Percentiles rank a stretch among this genome's conserved stretches.
These are phyloP conservation scores for Meyerozyma sp. DNA, from an alignment of 1,139 yeast species.

Conservation along the genomic window DNA sequence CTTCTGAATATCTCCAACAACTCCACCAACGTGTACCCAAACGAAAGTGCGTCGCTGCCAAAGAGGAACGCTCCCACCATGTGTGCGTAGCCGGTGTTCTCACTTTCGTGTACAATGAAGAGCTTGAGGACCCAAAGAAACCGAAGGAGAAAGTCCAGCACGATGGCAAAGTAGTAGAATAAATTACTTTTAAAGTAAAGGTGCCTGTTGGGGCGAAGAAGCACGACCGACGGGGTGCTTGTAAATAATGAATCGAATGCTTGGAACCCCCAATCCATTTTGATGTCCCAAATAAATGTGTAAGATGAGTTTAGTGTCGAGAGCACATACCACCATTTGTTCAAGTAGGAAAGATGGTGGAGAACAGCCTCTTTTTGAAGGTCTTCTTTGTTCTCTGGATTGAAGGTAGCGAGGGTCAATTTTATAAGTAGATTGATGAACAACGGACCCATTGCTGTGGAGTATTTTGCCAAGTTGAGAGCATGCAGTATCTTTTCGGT, in stretches of 20 bases:
- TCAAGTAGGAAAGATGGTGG: conserved; percentile 15
- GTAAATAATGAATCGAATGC: conserved; percentile 33
- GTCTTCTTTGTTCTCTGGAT: conserved; percentile 6
- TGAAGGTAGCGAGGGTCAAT: conserved; percentile 9
- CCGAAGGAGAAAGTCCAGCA: conserved; percentile 57
- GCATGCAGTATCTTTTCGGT: conserved; percentile 53
- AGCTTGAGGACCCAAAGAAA: conserved; percentile 69
- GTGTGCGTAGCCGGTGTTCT: conserved; percentile 2
- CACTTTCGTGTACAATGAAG: conserved; percentile 27
- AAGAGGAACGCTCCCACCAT: conserved; percentile 24
- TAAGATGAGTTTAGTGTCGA: conserved; percentile 65
- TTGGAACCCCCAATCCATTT: conserved; percentile 84
- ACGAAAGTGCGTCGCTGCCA: conserved; percentile 44
- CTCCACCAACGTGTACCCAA: conserved; percentile 63
- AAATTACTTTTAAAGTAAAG: conserved; percentile 23
- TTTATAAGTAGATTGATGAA: conserved; percentile 39
- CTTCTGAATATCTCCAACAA: conserved; percentile 72
- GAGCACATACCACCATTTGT: conserved; percentile 45
- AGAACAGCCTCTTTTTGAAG: conserved; percentile 9
- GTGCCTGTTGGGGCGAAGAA: conserved; percentile 11
- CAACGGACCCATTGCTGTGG: conserved; percentile 62
- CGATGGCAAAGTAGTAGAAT: conserved; percentile 43
- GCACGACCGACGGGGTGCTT: conserved; percentile 2
- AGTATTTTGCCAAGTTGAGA: conserved; percentile 69
- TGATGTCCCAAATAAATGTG: conserved; percentile 83